These are phyloP conservation scores for Haplosporangium sp. DNA, from an alignment of 371 early-diverging fungal species.

Conservation along the genomic window DNA sequence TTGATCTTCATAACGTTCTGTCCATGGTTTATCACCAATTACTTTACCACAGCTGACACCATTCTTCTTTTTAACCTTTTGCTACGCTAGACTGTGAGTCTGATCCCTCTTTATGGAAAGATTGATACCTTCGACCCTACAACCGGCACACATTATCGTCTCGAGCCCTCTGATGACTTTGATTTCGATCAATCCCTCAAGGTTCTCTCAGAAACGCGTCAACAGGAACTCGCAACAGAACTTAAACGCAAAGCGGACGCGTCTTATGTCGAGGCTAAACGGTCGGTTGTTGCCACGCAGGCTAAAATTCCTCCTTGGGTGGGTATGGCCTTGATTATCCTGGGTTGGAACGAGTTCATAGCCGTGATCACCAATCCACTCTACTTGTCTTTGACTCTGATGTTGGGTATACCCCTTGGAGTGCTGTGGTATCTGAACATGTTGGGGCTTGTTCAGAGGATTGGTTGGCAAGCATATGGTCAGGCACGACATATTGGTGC, in stretches of 20 bases:
- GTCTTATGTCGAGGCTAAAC: conserved; percentile 94
- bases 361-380: conserved; percentile 84
- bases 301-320: conserved; percentile 92
- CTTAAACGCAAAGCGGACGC: conserved; percentile 92
- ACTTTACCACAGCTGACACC: background rate
- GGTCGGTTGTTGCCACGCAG: conserved; percentile 89
- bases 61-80: background rate
- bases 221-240: conserved; percentile 80
- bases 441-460: conserved; percentile 72
- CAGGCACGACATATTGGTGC: conserved; percentile 39
- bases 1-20: background rate
- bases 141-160: conserved; percentile 35
- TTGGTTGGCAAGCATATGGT: conserved; percentile 54
- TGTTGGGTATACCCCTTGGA: conserved; percentile 64
- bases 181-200: conserved; percentile 71
- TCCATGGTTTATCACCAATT: background rate
- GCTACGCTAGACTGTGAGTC: conserved; percentile 61
- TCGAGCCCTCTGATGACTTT: conserved; percentile 60
- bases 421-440: conserved; percentile 74
- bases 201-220: conserved; percentile 75
- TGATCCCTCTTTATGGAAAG: conserved; percentile 74
- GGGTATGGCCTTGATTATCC: conserved; percentile 74
- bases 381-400: conserved; percentile 72
- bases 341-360: conserved; percentile 96
- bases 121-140: conserved; percentile 61